Conservation (phyloP, 345 rosid species). For the Salix koriyanagi region DNA sequence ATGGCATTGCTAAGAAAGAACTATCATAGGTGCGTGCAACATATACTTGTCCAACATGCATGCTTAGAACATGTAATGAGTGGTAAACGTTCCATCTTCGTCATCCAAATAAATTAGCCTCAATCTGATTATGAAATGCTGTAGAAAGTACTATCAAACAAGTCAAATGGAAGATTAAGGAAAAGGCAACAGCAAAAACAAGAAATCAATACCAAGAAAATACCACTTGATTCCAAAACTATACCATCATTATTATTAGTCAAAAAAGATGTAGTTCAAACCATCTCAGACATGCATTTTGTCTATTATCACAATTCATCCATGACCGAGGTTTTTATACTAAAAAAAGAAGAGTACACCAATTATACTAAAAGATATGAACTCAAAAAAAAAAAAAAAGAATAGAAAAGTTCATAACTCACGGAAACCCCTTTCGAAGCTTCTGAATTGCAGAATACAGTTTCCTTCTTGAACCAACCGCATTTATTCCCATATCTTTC, state of each 20-base stretch:
- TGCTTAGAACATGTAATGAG: not conserved
- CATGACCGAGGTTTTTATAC: constrained; percentile 9
- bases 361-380: not conserved
- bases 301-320: constrained; percentile 15
- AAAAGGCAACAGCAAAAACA: not conserved
- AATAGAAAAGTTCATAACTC: constrained; percentile 7
- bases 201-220: not conserved
- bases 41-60: not conserved
- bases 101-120: not conserved
- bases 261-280: constrained; percentile 5
- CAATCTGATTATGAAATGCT: not conserved
- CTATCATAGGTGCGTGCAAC: not conserved
- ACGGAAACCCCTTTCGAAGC: constrained; percentile 29
- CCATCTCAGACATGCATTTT: constrained; percentile 24
- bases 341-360: constrained; percentile 1
- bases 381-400: not conserved
- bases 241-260: constrained; percentile 8
- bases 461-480: constrained; percentile 33
- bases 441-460: constrained; percentile 31
- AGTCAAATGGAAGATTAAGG: not conserved
- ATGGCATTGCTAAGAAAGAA: not conserved
- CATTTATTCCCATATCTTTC: constrained; percentile 37
- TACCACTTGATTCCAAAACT: not conserved
- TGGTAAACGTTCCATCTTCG: not conserved
- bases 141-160: not conserved